Conservation (phyloP, 164 flowering plant species). For the Aristolochia contorta region DNA sequence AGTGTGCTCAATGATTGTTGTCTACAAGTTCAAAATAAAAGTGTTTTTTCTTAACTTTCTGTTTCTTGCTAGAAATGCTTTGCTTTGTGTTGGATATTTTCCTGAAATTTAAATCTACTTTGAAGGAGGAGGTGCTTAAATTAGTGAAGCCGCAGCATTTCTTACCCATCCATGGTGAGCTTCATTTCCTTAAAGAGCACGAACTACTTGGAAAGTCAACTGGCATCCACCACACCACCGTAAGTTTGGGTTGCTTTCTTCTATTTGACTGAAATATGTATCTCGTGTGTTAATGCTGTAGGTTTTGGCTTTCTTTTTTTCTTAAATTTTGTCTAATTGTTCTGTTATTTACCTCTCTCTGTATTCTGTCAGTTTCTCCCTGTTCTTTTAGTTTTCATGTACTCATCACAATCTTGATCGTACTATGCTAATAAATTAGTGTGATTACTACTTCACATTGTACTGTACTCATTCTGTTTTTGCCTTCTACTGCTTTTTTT, state of each 20-base stretch:
- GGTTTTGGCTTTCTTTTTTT: not conserved
- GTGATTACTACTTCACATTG: too few relatives aligned
- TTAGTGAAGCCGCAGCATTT: conserved; percentile 98
- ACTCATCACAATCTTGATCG: too few relatives aligned
- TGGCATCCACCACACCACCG: conserved; percentile 90
- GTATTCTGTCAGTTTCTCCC: too few relatives aligned
- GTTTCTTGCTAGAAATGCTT: not conserved
- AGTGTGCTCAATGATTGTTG: too few relatives aligned
- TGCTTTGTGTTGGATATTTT: conserved; percentile 1
- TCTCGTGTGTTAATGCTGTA: not conserved
- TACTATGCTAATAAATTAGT: too few relatives aligned
- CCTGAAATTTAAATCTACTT: not conserved
- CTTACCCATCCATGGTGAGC: conserved; percentile 95
- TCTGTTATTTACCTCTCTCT: too few relatives aligned
- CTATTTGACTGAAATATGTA: not conserved
- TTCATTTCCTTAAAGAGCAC: conserved; percentile 92
- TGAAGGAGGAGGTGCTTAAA: conserved; percentile 85
- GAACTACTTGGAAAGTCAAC: conserved; percentile 90
- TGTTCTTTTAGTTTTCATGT: too few relatives aligned
- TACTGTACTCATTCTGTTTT: too few relatives aligned
- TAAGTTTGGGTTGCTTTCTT: conserved; percentile 31
- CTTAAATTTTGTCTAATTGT: too few relatives aligned
- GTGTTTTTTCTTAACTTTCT: not conserved
- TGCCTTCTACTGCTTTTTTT: too few relatives aligned
- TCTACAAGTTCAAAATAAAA: too few relatives aligned